A percentile compares a stretch with the other conserved stretches of the same genome.
Conservation (phyloP, 2,329 filamentous ascomycete species). For the Metarhizium robertsii region DNA sequence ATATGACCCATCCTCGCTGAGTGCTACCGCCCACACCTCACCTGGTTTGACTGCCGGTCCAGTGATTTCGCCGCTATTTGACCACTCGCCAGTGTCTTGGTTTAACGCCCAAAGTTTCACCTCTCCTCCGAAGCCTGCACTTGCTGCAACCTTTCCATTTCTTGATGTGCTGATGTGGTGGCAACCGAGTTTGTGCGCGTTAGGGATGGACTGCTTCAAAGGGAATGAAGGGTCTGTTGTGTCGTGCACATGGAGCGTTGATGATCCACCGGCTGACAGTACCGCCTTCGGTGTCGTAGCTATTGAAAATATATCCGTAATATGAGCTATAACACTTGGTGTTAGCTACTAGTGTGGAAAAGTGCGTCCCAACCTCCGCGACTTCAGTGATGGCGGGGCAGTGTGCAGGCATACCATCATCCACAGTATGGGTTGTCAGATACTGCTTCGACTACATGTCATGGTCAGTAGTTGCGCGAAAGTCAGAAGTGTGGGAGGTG, state of each 20-base stretch:
- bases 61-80: slow-evolving; percentile 29
- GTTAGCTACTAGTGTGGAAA: not conserved
- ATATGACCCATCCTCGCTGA: slow-evolving; percentile 76
- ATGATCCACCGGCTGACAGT: slow-evolving; percentile 77
- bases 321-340: slow-evolving; percentile 51
- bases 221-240: slow-evolving; percentile 64
- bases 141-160: slow-evolving; percentile 65
- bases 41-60: slow-evolving; percentile 45
- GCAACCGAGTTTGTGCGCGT: slow-evolving; percentile 79
- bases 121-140: slow-evolving; percentile 82
- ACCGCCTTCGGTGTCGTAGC: slow-evolving; percentile 66
- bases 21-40: slow-evolving; percentile 78
- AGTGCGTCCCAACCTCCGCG: not conserved
- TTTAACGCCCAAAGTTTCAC: slow-evolving; percentile 70
- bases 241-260: slow-evolving; percentile 71
- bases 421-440: slow-evolving; percentile 81
- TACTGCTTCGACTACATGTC: slow-evolving; percentile 85
- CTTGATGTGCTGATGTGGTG: slow-evolving; percentile 73
- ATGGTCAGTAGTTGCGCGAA: slow-evolving; percentile 1
- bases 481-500: not conserved
- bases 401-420: slow-evolving; percentile 53
- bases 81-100: slow-evolving; percentile 47
- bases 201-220: slow-evolving; percentile 67
- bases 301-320: slow-evolving; percentile 75
- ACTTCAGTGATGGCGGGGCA: slow-evolving; percentile 16